Percentiles rank a stretch among this genome's conserved stretches.
These are phyloP conservation scores for Leptosphaerulina australis DNA, from an alignment of 2,329 filamentous ascomycete species.

Conservation along the genomic window DNA sequence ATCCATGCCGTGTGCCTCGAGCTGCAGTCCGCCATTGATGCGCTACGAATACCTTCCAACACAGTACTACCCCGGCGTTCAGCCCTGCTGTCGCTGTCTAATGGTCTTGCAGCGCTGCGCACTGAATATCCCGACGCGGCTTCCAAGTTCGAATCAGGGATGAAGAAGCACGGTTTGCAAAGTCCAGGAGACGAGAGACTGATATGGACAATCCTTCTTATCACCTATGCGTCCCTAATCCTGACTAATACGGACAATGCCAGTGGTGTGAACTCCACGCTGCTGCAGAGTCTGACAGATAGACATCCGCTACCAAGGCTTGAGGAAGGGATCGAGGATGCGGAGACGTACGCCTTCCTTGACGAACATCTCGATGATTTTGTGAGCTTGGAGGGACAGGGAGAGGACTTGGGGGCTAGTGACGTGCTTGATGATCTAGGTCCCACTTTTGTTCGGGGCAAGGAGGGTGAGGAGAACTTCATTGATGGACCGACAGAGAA, in stretches of 20 bases:
- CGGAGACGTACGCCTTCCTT: conserved; percentile 30
- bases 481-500: conserved; percentile 23
- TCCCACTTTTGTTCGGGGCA: conserved; percentile 18
- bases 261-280: background rate
- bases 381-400: conserved; percentile 2
- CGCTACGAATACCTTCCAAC: conserved; percentile 5
- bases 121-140: conserved; percentile 18
- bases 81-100: conserved; percentile 22
- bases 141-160: conserved; percentile 18
- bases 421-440: conserved; percentile 27
- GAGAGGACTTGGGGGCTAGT: background rate
- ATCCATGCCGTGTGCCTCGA: conserved; percentile 33
- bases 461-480: conserved; percentile 2
- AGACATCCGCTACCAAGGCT: conserved; percentile 25
- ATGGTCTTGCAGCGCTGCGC: conserved; percentile 21
- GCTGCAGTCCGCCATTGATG: conserved; percentile 25
- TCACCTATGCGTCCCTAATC: conserved; percentile 23
- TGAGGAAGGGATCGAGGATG: conserved; percentile 35
- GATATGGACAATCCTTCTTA: conserved; percentile 35
- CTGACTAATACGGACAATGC: conserved; percentile 15
- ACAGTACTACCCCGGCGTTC: conserved; percentile 6
- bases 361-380: conserved; percentile 33
- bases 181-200: conserved; percentile 17
- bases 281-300: conserved; percentile 19
- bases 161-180: conserved; percentile 19